phyloP scores from a whole-genome alignment of 1,284 basidiomycete genomes.

The Melampsora americana region DNA sequence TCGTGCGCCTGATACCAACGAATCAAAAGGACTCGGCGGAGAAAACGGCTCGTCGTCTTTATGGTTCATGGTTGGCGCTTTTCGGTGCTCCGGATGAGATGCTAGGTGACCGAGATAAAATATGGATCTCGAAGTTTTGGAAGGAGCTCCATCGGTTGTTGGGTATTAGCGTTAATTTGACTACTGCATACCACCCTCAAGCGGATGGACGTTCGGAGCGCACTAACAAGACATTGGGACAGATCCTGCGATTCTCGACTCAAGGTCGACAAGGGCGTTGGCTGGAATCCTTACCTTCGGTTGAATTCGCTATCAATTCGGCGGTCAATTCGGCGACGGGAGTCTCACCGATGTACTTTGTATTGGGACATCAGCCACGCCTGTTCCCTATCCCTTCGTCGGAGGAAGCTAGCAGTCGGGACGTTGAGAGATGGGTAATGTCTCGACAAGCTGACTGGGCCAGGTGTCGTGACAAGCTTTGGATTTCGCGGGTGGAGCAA shows the following conservation, averaged over 20 bases:
- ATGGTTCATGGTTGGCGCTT: background rate
- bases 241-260: too few relatives aligned
- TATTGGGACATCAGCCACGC: background rate
- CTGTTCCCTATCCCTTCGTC: background rate
- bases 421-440: background rate
- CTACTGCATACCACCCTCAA: too few relatives aligned
- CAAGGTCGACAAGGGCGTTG: too few relatives aligned
- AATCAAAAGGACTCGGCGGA: background rate
- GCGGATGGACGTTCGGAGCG: slow-evolving; percentile 4
- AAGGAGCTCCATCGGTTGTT: background rate
- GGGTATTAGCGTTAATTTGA: background rate
- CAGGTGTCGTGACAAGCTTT: background rate
- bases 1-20: background rate
- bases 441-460: background rate
- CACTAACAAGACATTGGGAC: too few relatives aligned
- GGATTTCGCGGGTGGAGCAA: background rate
- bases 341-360: background rate
- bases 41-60: background rate
- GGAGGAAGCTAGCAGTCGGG: background rate
- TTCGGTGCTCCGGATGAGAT: background rate
- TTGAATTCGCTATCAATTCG: too few relatives aligned
- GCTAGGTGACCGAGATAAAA: background rate
- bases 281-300: slow-evolving; percentile 5
- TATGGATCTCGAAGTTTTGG: too few relatives aligned
- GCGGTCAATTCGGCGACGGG: background rate